phyloP scores from a whole-genome alignment of 192 early-diverging fungal species.

The Rhizoclosmatium sp. region DNA sequence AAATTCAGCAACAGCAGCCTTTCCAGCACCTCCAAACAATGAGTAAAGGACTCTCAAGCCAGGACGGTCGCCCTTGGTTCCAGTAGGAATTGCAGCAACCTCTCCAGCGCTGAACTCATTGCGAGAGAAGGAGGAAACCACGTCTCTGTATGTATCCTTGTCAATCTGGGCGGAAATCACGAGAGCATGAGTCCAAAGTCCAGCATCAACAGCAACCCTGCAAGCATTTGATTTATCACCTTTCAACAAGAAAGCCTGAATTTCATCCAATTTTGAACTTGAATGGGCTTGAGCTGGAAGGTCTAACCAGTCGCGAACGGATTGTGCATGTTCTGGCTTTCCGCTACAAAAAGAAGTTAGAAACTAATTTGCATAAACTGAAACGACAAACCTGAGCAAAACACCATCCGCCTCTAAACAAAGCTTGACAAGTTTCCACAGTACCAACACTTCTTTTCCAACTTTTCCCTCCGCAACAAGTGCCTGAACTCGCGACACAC shows the following conservation, averaged over 20 bases:
- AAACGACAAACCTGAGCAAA: conserved; percentile 53
- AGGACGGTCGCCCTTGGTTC: conserved; percentile 35
- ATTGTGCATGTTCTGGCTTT: conserved; percentile 25
- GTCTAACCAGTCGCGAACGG: conserved; percentile 43
- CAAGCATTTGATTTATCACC: conserved; percentile 68
- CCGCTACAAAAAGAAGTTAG: conserved; percentile 20
- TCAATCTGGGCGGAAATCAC: conserved; percentile 88
- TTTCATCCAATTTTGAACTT: conserved; percentile 40
- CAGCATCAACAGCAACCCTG: conserved; percentile 52
- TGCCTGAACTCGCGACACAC: conserved; percentile 25
- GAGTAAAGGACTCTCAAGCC: conserved; percentile 50
- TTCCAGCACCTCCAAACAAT: conserved; percentile 42
- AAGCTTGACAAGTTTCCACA: conserved; percentile 71
- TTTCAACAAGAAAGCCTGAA: conserved; percentile 68
- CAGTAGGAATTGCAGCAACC: neutral
- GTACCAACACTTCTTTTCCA: conserved; percentile 44
- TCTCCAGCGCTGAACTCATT: conserved; percentile 50
- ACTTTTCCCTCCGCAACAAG: conserved; percentile 4
- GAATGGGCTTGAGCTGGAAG: neutral
- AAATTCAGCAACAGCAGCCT: neutral
- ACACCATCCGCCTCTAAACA: conserved; percentile 71
- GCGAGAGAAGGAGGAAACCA: conserved; percentile 74
- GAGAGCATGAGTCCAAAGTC: conserved; percentile 89
- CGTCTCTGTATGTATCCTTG: conserved; percentile 82
- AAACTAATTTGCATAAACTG: neutral